Evolutionary conservation across 768 basidiomycete species (phyloP), one percentile per base, ranked within the genome.

Genomic region (Leccinum uliginosum): DNA sequence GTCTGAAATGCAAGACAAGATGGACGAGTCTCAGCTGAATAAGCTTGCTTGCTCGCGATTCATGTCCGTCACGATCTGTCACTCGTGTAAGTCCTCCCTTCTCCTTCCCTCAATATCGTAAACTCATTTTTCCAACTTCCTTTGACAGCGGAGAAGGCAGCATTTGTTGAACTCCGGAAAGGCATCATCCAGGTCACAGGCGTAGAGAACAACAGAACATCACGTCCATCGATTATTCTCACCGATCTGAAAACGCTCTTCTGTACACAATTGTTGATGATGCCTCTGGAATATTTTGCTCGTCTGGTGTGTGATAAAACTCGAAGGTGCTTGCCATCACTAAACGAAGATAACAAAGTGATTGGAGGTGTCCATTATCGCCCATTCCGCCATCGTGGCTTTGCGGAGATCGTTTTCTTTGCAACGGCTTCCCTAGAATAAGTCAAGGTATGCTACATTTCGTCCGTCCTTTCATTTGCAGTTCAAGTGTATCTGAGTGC

Each of bases 341-440:
- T 67, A 98, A 98, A 73, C 81, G 87, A 24, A 97, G 97, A 0
- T 87, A 85, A 85, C 72, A 95, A 95, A 67, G 96, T 98, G 44
- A 96, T 98, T 3, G 96, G 95, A 23, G 97, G 97, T 5, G 98
- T 99, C 62, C 96, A 93, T 68, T 99, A 91, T 74, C 83, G 97
- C 32, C 96, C 96, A 2, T 98, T 99, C 68, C 88, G 92, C 34
- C 93, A 93, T 66, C 83, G 95, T 59, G 86, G 88, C 17, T 99
- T 99, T 65, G 93, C 95, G 29, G 97, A 99, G 73, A 98, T 99
- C 65, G 95, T 97, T 7, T 99, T 99, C 74, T 98, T 98, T 68
- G 97, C 97, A 0, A 96, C 96, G 7, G 91, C 93, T 26, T 93
- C 91, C 30, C 91, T 90, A 6, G 94, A 96, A 72, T 96, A 99